Percentiles rank a stretch among this genome's conserved stretches.
phyloP scores from a whole-genome alignment of 768 basidiomycete genomes.

The Trametes cinnabarina region DNA sequence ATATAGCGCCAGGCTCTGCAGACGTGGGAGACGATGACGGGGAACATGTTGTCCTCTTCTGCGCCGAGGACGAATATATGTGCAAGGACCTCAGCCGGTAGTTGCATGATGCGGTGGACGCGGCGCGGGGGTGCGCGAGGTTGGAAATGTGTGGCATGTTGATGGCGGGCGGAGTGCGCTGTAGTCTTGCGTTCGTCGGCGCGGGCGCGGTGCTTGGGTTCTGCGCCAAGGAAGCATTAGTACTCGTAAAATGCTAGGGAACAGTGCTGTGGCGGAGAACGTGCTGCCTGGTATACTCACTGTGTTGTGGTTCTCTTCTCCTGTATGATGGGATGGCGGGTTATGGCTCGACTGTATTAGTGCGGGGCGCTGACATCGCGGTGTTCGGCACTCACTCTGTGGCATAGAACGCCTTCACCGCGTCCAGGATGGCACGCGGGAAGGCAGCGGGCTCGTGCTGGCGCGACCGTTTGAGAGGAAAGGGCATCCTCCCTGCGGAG shows the following conservation, averaged over 20 bases:
- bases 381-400: slow-evolving; percentile 15
- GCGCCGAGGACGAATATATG: slow-evolving; percentile 63
- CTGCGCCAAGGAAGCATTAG: slow-evolving; percentile 9
- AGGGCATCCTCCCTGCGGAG: slow-evolving; percentile 33
- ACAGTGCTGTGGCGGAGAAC: neutral
- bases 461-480: slow-evolving; percentile 44
- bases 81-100: slow-evolving; percentile 64
- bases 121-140: slow-evolving; percentile 5
- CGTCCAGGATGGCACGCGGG: slow-evolving; percentile 48
- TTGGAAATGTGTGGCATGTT: neutral
- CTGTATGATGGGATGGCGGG: slow-evolving; percentile 4
- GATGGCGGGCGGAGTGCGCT: slow-evolving; percentile 10
- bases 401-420: slow-evolving; percentile 23
- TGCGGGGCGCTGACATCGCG: neutral
- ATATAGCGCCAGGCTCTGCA: slow-evolving; percentile 64
- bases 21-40: slow-evolving; percentile 65
- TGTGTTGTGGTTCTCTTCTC: slow-evolving; percentile 21
- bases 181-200: slow-evolving; percentile 10
- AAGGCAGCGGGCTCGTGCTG: slow-evolving; percentile 46
- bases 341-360: slow-evolving; percentile 6
- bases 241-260: neutral
- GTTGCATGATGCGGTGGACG: slow-evolving; percentile 51
- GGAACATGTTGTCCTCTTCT: slow-evolving; percentile 53
- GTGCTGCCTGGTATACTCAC: slow-evolving; percentile 1
- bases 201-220: slow-evolving; percentile 8